Conservation (phyloP, 257 asterid species). For the Mitragyna speciosa region DNA sequence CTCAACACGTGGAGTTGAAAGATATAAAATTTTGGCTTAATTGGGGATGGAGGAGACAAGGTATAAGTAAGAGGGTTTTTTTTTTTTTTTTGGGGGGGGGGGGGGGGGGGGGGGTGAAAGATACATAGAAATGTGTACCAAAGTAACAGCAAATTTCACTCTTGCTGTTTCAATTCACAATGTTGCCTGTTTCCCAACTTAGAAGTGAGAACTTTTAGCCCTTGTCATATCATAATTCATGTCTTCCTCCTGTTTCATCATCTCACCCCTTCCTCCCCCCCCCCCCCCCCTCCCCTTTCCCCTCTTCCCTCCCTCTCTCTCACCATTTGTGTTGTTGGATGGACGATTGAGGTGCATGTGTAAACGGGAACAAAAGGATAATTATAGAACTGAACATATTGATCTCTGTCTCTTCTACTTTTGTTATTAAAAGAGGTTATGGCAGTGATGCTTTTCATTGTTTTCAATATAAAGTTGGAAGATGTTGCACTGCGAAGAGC, state of each 20-base stretch:
- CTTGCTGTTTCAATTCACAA: conserved; percentile 23
- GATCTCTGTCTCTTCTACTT: conserved; percentile 34
- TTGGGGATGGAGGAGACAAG: conserved; percentile 42
- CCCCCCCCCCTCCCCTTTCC: conserved; percentile 21
- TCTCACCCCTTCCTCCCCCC: background rate
- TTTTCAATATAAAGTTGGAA: conserved; percentile 30
- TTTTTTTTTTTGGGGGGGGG: background rate
- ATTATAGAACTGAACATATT: conserved; percentile 37
- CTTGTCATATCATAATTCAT: conserved; percentile 45
- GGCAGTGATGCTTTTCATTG: conserved; percentile 39
- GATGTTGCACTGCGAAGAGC: conserved; percentile 39
- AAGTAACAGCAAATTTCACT: conserved; percentile 30
- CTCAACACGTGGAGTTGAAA: conserved; percentile 32
- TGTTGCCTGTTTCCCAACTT: conserved; percentile 41
- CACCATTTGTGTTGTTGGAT: background rate
- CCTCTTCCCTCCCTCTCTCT: conserved; percentile 24
- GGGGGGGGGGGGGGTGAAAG: conserved; percentile 21
- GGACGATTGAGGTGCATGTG: conserved; percentile 20
- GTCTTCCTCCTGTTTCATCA: conserved; percentile 16
- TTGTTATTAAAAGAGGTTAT: conserved; percentile 37
- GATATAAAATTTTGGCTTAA: conserved; percentile 29
- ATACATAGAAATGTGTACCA: conserved; percentile 47
- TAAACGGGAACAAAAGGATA: conserved; percentile 26
- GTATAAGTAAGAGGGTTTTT: conserved; percentile 23
- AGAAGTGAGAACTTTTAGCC: conserved; percentile 28